Evolutionary conservation across 2,329 filamentous ascomycete genomes (phyloP).

Genomic region (Aspergillus pseudoviridinutans): DNA sequence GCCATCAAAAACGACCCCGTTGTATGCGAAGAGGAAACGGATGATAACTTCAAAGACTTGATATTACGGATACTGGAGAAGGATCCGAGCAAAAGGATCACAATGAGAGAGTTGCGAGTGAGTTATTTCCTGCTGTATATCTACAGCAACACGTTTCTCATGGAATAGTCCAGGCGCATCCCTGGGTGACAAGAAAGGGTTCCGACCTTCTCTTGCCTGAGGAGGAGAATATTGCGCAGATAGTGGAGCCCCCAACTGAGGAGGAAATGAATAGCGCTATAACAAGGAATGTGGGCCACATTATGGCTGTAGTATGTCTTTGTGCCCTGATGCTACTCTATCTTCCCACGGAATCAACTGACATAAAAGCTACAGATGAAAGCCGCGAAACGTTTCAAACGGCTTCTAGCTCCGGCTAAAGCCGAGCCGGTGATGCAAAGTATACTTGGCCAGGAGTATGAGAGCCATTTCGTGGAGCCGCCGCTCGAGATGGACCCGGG

Average conservation of each 20-base stretch:
- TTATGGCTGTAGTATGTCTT: constrained; percentile 68
- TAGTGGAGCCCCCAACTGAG: constrained; percentile 80
- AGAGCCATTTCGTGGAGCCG: constrained; percentile 54
- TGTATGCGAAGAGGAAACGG: constrained; percentile 59
- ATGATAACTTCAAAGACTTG: constrained; percentile 68
- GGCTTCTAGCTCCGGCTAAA: constrained; percentile 58
- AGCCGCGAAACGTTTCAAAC: constrained; percentile 85
- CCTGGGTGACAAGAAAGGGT: constrained; percentile 85
- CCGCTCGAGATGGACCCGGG: constrained; percentile 49
- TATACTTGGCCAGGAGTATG: constrained; percentile 54
- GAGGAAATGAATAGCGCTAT: constrained; percentile 88
- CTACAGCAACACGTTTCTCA: constrained; percentile 2
- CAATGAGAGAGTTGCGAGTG: constrained; percentile 77
- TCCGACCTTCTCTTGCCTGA: constrained; percentile 72
- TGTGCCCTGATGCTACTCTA: constrained; percentile 1
- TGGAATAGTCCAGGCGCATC: constrained; percentile 62
- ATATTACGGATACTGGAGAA: constrained; percentile 75
- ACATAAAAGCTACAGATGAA: constrained; percentile 59
- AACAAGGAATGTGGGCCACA: constrained; percentile 80
- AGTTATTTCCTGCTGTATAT: constrained; percentile 30
- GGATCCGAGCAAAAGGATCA: constrained; percentile 76
- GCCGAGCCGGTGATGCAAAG: constrained; percentile 51
- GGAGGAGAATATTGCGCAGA: constrained; percentile 79
- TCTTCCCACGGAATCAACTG: not conserved
- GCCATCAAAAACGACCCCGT: constrained; percentile 72